A percentile compares a stretch with the other conserved stretches of the same genome.
Conservation (phyloP, 208 protist species). For the Trypanosoma lewisi region DNA sequence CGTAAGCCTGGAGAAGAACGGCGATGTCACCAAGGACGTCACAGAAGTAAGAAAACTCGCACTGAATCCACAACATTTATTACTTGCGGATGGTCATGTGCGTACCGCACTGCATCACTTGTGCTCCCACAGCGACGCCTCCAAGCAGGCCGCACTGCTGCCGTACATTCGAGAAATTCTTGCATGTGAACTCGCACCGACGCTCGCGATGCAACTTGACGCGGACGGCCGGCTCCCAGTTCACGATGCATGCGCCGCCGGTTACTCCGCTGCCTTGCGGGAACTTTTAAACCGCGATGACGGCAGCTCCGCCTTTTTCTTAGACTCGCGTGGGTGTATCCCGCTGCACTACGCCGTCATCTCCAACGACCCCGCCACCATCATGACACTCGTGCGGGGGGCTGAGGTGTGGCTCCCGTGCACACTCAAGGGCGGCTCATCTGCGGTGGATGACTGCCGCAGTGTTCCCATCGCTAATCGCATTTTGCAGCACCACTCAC, state of each 20-base stretch:
- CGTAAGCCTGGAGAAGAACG: no score
- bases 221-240: conserved; percentile 48
- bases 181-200: conserved; percentile 2
- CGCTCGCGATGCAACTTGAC: conserved; percentile 34
- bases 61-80: conserved; percentile 26
- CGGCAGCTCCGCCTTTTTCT: conserved; percentile 26
- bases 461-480: conserved; percentile 13
- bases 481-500: neutral
- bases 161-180: conserved; percentile 36
- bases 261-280: conserved; percentile 39
- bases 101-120: conserved; percentile 63
- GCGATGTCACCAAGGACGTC: no score
- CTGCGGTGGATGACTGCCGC: conserved; percentile 6
- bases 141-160: conserved; percentile 36
- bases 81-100: conserved; percentile 43
- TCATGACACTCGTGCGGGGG: conserved; percentile 8
- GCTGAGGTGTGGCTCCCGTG: conserved; percentile 14
- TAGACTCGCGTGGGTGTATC: conserved; percentile 54
- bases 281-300: conserved; percentile 30
- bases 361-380: conserved; percentile 11
- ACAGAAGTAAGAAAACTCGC: no score
- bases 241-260: conserved; percentile 55
- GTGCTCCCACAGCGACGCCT: conserved; percentile 35
- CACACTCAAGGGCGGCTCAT: conserved; percentile 7
- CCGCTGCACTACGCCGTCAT: conserved; percentile 47